Conservation (phyloP, 768 basidiomycete species). For the Naganishia kalamii region DNA sequence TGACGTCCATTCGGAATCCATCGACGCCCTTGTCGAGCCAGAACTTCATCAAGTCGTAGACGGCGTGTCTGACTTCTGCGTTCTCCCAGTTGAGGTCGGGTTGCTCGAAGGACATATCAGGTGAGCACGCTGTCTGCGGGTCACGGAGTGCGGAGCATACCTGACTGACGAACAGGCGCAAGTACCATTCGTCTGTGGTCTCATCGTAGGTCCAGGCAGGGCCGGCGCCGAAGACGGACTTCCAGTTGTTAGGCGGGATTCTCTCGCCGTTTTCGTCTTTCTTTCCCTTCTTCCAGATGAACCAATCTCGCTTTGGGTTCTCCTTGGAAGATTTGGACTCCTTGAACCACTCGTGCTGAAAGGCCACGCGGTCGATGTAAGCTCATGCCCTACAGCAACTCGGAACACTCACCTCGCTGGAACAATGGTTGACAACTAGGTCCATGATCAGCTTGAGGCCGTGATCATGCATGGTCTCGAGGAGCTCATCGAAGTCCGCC, state of each 20-base stretch:
- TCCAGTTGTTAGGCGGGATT: slow-evolving; percentile 69
- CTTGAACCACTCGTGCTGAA: slow-evolving; percentile 66
- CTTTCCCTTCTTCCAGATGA: slow-evolving; percentile 63
- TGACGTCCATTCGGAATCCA: slow-evolving; percentile 69
- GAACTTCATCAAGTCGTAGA: slow-evolving; percentile 61
- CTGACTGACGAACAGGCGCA: slow-evolving; percentile 25
- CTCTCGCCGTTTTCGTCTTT: slow-evolving; percentile 55
- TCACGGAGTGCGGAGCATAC: background rate
- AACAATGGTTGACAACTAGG: slow-evolving; percentile 64
- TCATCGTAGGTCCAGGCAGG: slow-evolving; percentile 23
- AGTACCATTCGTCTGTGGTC: slow-evolving; percentile 20
- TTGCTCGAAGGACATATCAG: slow-evolving; percentile 50
- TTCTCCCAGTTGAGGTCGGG: slow-evolving; percentile 77
- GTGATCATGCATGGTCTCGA: slow-evolving; percentile 52
- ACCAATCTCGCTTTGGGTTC: slow-evolving; percentile 66
- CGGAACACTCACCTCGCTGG: slow-evolving; percentile 10
- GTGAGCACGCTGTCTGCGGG: background rate
- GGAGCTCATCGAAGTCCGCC: slow-evolving; percentile 24
- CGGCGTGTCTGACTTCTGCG: slow-evolving; percentile 49
- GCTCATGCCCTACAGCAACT: background rate
- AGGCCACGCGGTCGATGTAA: background rate
- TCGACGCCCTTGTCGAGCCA: slow-evolving; percentile 71
- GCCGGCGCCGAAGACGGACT: slow-evolving; percentile 20
- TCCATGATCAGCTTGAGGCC: slow-evolving; percentile 75
- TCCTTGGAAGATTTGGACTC: slow-evolving; percentile 54